Evolutionary conservation across 345 rosid species (phyloP).

Genomic region (Melastoma malabathricum): DNA sequence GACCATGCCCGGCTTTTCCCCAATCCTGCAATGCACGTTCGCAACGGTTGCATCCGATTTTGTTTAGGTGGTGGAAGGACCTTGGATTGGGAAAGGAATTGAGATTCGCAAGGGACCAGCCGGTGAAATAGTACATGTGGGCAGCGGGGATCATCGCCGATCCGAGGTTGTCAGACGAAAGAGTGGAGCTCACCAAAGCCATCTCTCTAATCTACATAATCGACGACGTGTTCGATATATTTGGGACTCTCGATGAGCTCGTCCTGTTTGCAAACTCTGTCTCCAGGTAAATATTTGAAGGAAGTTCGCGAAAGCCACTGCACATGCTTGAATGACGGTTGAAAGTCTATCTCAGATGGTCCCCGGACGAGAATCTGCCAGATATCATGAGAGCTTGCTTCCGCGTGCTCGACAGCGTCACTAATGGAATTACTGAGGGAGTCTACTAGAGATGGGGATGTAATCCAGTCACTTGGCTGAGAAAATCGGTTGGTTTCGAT

Average conservation of each 20-base stretch:
- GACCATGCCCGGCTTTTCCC: constrained; percentile 23
- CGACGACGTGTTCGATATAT: constrained; percentile 44
- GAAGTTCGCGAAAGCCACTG: too few relatives aligned
- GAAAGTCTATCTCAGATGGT: too few relatives aligned
- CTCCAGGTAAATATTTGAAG: constrained; percentile 13
- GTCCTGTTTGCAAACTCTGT: constrained; percentile 27
- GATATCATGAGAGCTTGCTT: constrained; percentile 21
- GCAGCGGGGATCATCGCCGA: constrained; percentile 32
- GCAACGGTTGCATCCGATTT: constrained; percentile 11
- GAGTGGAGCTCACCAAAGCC: constrained; percentile 30
- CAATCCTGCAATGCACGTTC: constrained; percentile 20
- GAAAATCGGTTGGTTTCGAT: constrained; percentile 6
- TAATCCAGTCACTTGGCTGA: neutral
- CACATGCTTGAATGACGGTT: too few relatives aligned
- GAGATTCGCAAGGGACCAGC: constrained; percentile 38
- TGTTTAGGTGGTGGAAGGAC: constrained; percentile 54
- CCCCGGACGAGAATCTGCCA: constrained; percentile 9
- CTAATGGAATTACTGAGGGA: constrained; percentile 16
- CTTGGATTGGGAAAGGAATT: constrained; percentile 29
- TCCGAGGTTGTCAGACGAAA: constrained; percentile 28
- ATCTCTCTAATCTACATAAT: constrained; percentile 42
- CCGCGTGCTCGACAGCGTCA: constrained; percentile 12
- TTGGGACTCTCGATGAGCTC: constrained; percentile 32
- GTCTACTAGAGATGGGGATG: constrained; percentile 7
- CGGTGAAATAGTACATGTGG: constrained; percentile 41